Evolutionary conservation across 129 eudicot genomes (phyloP).

Genomic region (Artemisia argyi): DNA sequence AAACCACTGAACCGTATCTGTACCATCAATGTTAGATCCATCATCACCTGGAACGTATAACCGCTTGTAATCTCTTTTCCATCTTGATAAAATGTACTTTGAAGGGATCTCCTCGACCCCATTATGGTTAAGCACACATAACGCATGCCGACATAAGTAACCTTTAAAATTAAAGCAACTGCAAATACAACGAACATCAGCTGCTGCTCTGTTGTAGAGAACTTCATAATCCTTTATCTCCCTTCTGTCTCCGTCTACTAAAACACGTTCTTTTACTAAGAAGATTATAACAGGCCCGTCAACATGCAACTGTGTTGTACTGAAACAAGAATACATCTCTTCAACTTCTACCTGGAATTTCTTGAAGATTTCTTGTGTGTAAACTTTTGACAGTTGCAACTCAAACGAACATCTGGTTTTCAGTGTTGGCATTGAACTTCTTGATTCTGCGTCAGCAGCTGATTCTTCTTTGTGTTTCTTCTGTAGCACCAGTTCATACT

Average conservation of each 20-base stretch:
- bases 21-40: slow-evolving; percentile 32
- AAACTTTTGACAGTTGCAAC: slow-evolving; percentile 75
- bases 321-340: slow-evolving; percentile 94
- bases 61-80: slow-evolving; percentile 77
- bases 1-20: slow-evolving; percentile 46
- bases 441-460: slow-evolving; percentile 66
- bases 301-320: slow-evolving; percentile 77
- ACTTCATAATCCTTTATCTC: slow-evolving; percentile 81
- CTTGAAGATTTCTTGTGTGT: slow-evolving; percentile 61
- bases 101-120: slow-evolving; percentile 85
- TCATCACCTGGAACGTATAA: slow-evolving; percentile 38
- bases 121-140: slow-evolving; percentile 79
- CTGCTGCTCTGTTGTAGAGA: slow-evolving; percentile 66
- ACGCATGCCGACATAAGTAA: slow-evolving; percentile 76
- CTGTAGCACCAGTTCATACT: slow-evolving; percentile 82
- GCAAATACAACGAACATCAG: slow-evolving; percentile 88
- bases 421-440: slow-evolving; percentile 48
- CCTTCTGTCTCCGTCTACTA: slow-evolving; percentile 67
- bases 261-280: slow-evolving; percentile 77
- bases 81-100: slow-evolving; percentile 64
- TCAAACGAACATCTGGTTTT: slow-evolving; percentile 84
- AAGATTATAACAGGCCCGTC: slow-evolving; percentile 70
- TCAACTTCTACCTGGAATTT: slow-evolving; percentile 82
- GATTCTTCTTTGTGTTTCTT: slow-evolving; percentile 82
- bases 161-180: slow-evolving; percentile 90